These are phyloP conservation scores for Fistulinella staudtii DNA, from an alignment of 1,284 basidiomycete species.

Conservation along the genomic window DNA sequence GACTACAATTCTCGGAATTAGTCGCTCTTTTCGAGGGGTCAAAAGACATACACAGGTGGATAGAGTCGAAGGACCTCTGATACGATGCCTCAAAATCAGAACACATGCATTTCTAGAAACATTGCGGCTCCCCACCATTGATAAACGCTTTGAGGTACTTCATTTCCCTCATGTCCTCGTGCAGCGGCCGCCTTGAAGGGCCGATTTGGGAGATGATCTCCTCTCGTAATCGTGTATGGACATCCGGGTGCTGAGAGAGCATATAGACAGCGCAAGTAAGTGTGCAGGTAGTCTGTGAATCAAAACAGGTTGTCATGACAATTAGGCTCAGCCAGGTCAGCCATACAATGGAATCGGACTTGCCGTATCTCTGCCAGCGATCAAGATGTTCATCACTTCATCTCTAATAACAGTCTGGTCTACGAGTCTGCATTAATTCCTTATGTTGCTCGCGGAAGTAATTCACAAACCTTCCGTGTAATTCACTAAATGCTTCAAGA, in stretches of 20 bases:
- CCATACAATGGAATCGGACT: conserved; percentile 2
- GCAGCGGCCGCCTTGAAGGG: conserved; percentile 40
- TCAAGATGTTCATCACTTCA: conserved; percentile 39
- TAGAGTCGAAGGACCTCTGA: conserved; percentile 48
- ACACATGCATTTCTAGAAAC: not conserved
- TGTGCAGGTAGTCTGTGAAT: conserved; percentile 45
- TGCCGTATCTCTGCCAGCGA: conserved; percentile 42
- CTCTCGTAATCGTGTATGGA: conserved; percentile 44
- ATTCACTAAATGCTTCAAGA: conserved; percentile 30
- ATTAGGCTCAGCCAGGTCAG: not conserved
- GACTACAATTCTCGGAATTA: not conserved
- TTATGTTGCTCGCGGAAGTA: not conserved
- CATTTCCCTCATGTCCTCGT: conserved; percentile 51
- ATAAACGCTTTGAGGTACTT: conserved; percentile 57
- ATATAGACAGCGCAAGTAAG: conserved; percentile 54
- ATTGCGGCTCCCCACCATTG: conserved; percentile 40
- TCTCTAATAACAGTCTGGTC: conserved; percentile 36
- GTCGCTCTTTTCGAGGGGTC: not conserved
- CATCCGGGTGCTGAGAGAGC: conserved; percentile 47
- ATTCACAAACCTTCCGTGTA: not conserved
- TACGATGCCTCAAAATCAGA: conserved; percentile 4
- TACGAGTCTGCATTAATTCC: conserved; percentile 9
- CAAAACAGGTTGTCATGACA: too few species aligned
- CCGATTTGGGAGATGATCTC: conserved; percentile 51
- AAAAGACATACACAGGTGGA: not conserved